Evolutionary conservation across 2,329 filamentous ascomycete genomes (phyloP).

Genomic region (Fusarium sp.): DNA sequence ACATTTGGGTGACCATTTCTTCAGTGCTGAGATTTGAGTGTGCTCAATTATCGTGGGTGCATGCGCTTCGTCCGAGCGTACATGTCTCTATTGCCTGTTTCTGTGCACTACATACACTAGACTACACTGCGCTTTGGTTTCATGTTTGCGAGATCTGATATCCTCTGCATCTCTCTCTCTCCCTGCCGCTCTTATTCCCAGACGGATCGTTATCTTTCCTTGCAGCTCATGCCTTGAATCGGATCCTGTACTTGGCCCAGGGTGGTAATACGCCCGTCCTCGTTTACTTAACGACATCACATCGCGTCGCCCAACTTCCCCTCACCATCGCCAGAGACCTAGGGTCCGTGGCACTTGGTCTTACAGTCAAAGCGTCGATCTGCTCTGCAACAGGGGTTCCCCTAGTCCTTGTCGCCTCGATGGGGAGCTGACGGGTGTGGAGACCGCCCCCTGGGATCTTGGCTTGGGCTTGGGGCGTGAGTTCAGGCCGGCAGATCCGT

Average conservation of each 20-base stretch:
- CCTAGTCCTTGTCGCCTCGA: background rate
- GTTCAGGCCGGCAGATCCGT: constrained; percentile 38
- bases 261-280: background rate
- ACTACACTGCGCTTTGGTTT: background rate
- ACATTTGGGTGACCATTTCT: background rate
- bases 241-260: background rate
- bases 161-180: background rate
- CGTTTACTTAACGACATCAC: background rate
- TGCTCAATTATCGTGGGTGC: background rate
- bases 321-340: background rate
- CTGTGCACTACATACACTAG: background rate
- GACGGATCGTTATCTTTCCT: background rate
- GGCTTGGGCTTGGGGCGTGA: constrained; percentile 2
- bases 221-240: background rate
- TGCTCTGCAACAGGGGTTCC: background rate
- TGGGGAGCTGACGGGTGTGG: constrained; percentile 9
- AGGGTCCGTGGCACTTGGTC: background rate
- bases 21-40: background rate
- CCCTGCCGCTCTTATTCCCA: background rate
- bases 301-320: background rate
- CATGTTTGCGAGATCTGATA: background rate
- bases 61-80: background rate
- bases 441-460: constrained; percentile 8
- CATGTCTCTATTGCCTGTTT: background rate
- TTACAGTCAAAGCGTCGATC: constrained; percentile 32